Conservation (phyloP, 2,329 filamentous ascomycete species). For the Colletotrichum caudatum region DNA sequence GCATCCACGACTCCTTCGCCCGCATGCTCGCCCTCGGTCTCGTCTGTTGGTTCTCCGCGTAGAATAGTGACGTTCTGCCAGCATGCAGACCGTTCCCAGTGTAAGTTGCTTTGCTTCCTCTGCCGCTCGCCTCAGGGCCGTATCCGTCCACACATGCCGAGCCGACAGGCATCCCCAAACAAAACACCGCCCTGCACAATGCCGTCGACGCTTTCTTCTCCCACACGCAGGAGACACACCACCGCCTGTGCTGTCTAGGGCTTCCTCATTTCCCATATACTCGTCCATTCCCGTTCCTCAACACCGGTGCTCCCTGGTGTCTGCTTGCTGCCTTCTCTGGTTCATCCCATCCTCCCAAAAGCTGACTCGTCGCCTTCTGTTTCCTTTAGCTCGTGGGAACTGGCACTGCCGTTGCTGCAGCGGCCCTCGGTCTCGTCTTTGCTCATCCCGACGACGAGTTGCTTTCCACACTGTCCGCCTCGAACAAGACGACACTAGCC, state of each 20-base stretch:
- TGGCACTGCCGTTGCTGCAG: conserved; percentile 71
- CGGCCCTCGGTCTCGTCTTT: conserved; percentile 69
- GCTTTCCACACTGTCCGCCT: conserved; percentile 43
- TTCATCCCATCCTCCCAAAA: conserved; percentile 12
- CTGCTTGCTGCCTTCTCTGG: conserved; percentile 10
- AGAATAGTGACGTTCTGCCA: conserved; percentile 54
- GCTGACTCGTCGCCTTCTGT: conserved; percentile 29
- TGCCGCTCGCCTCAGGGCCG: background rate
- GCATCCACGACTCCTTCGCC: conserved; percentile 37
- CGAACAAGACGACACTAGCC: conserved; percentile 39
- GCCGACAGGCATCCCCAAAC: conserved; percentile 36
- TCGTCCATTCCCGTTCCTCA: conserved; percentile 16
- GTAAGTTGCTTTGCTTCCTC: conserved; percentile 51
- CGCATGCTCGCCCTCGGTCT: conserved; percentile 36
- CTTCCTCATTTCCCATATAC: conserved; percentile 33
- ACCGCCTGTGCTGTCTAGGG: conserved; percentile 3
- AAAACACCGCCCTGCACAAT: conserved; percentile 17
- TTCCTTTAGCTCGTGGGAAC: conserved; percentile 67
- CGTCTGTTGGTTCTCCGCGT: conserved; percentile 48
- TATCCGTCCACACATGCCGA: conserved; percentile 32
- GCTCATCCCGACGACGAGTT: conserved; percentile 62
- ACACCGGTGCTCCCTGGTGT: conserved; percentile 39
- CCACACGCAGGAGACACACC: conserved; percentile 10
- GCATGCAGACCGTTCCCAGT: conserved; percentile 67
- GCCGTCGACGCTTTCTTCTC: conserved; percentile 11